phyloP scores from a whole-genome alignment of 192 early-diverging fungal species.

The Obelidium mucronatum region DNA sequence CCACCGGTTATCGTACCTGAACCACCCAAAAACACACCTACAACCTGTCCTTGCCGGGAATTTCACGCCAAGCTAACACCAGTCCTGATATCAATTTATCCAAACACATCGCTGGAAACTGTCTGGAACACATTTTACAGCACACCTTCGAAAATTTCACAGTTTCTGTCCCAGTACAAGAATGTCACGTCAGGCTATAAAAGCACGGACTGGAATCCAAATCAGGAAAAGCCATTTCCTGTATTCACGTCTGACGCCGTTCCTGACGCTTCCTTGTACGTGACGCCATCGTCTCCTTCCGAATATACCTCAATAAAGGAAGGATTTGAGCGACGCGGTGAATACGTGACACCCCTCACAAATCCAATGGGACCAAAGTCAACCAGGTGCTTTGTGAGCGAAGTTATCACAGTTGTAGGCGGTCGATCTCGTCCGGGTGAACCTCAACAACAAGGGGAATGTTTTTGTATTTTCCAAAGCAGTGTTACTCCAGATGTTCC shows the following conservation, averaged over 20 bases:
- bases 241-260: conserved; percentile 15
- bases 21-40: background rate
- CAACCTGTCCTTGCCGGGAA: conserved; percentile 29
- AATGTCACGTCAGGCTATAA: background rate
- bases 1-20: background rate
- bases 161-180: background rate
- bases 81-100: conserved; percentile 31
- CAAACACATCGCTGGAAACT: background rate
- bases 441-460: too few species aligned
- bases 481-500: conserved; percentile 55
- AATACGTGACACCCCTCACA: conserved; percentile 39
- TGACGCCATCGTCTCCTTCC: background rate
- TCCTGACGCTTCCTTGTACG: conserved; percentile 2
- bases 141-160: background rate
- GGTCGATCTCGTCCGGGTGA: too few species aligned
- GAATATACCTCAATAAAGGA: background rate
- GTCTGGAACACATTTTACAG: conserved; percentile 12
- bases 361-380: conserved; percentile 45
- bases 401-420: conserved; percentile 28
- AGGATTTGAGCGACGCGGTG: conserved; percentile 32
- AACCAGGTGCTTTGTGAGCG: conserved; percentile 32
- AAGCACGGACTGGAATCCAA: background rate
- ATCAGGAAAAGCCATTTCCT: background rate
- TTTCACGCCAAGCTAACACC: conserved; percentile 34
- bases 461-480: conserved; percentile 43